Evolutionary conservation across 495 filamentous ascomycete genomes (phyloP).

Genomic region (Xylaria grammica): DNA sequence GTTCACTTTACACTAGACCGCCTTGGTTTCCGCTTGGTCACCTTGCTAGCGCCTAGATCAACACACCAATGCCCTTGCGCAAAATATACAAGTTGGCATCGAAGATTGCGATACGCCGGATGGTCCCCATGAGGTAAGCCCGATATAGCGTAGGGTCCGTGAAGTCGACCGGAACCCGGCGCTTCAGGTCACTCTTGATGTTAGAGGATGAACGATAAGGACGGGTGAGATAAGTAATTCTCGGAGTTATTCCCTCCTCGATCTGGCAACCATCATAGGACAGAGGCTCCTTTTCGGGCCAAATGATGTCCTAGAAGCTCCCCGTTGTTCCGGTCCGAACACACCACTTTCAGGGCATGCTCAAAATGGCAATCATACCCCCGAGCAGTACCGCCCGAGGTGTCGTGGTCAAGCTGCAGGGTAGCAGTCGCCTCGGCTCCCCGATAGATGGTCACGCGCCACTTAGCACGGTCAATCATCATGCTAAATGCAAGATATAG

Average conservation of each 20-base stretch:
- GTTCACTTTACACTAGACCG: conserved; percentile 1
- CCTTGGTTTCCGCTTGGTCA: too few species aligned
- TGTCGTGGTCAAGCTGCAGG: too few species aligned
- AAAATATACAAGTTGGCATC: neutral
- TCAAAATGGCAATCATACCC: too few species aligned
- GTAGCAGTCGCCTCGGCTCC: conserved; percentile 1
- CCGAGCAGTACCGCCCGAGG: too few species aligned
- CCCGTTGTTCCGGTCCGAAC: too few species aligned
- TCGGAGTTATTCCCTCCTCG: too few species aligned
- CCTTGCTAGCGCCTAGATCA: neutral
- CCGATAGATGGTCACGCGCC: conserved; percentile 5
- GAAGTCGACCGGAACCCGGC: conserved; percentile 2
- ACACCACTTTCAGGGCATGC: too few species aligned
- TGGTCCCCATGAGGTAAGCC: conserved; percentile 18
- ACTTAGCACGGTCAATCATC: conserved; percentile 8
- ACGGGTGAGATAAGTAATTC: conserved; percentile 8
- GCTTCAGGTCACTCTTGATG: neutral
- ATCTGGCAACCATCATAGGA: too few species aligned
- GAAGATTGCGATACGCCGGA: conserved; percentile 12
- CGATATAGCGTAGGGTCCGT: conserved; percentile 11
- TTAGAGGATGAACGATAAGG: conserved; percentile 1
- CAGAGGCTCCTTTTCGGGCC: too few species aligned
- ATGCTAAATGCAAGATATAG: neutral
- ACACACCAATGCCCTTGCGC: conserved; percentile 3
- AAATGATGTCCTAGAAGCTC: too few species aligned